A percentile compares a stretch with the other conserved stretches of the same genome.
Evolutionary conservation across 2,329 filamentous ascomycete species (phyloP).

Genomic region (Fusarium sp.): DNA sequence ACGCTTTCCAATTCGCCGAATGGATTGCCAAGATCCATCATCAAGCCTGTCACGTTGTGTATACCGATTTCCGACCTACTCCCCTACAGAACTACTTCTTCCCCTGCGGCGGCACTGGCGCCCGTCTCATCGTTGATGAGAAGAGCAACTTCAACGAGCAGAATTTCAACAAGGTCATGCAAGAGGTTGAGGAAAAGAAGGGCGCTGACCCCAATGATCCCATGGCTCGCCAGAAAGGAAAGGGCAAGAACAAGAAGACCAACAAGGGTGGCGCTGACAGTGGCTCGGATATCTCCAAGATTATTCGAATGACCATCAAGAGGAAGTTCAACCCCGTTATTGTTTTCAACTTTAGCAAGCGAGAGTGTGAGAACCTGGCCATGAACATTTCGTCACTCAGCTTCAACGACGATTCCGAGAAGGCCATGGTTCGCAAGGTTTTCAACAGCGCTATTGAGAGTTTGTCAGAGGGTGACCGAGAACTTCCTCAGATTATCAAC

Average conservation of each 20-base stretch:
- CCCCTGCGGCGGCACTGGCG: conserved; percentile 89
- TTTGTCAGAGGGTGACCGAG: conserved; percentile 89
- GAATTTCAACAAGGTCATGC: conserved; percentile 97
- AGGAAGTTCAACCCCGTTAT: conserved; percentile 98
- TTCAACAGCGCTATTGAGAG: conserved; percentile 94
- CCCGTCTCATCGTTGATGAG: conserved; percentile 94
- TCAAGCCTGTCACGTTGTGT: conserved; percentile 98
- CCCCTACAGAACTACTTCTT: conserved; percentile 98
- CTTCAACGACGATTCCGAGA: conserved; percentile 97
- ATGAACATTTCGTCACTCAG: conserved; percentile 85
- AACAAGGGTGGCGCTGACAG: conserved; percentile 85
- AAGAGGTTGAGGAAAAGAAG: conserved; percentile 85
- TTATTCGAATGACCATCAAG: conserved; percentile 98
- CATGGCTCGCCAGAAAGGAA: conserved; percentile 82
- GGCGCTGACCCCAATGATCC: conserved; percentile 84
- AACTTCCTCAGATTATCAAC: conserved; percentile 88
- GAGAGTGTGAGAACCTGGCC: conserved; percentile 92
- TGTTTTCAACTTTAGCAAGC: conserved; percentile 99
- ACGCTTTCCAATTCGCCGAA: conserved; percentile 98
- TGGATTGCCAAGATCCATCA: conserved; percentile 99
- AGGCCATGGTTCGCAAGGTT: conserved; percentile 91
- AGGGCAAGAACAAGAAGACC: conserved; percentile 89
- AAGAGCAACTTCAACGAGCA: conserved; percentile 96
- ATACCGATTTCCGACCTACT: conserved; percentile 97
- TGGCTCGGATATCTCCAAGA: conserved; percentile 91